Base-by-base conservation (phyloP, 2,329 filamentous ascomycete species). In the Elsinoe arachidis region DNA sequence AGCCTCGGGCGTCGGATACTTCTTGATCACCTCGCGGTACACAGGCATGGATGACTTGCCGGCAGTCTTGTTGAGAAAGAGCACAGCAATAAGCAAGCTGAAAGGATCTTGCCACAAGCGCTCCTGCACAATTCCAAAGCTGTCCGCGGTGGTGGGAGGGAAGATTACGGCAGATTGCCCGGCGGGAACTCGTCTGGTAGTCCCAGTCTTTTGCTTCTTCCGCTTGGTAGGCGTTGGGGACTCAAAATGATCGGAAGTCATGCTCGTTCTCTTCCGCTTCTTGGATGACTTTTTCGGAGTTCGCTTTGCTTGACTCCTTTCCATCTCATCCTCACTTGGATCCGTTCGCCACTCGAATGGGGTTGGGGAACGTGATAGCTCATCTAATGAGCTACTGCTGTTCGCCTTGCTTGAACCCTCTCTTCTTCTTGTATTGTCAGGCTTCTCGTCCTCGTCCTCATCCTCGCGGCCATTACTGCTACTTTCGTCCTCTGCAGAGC, bases 101-200 rank as follows among this genome's bases (percentile, higher is more conserved):
- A 95, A 96, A 0, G 90, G 87, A 58, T 90, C 80, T 52, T 80
- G 71, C 1, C 84, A 83, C 14, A 95, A 80, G 61, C 85, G 80
- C 68, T 96, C 91, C 68, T 96, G 91, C 37, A 96, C 83, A 1
- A 96, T 78, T 0, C 90, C 90, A 67, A 95, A 96, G 5, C 66
- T 70, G 0, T 76, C 67, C 0, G 80, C 76, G 6, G 79, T 77
- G 34, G 90, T 80, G 0, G 84, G 80, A 0, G 89, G 87, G 62
- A 92, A 88, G 1, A 74, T 76, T 5, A 78, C 73, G 60, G 72
- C 76, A 3, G 78, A 80, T 9, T 73, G 63, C 7, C 70, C 70
- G 19, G 67, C 66, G 19, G 63, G 62, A n/a, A 60, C 59, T 7
- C 61, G 55, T 39, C 21, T 30, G 3, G 39, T 11, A 19, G 39